phyloP scores from a whole-genome alignment of 768 basidiomycete genomes.

The Auriscalpium orientale region DNA sequence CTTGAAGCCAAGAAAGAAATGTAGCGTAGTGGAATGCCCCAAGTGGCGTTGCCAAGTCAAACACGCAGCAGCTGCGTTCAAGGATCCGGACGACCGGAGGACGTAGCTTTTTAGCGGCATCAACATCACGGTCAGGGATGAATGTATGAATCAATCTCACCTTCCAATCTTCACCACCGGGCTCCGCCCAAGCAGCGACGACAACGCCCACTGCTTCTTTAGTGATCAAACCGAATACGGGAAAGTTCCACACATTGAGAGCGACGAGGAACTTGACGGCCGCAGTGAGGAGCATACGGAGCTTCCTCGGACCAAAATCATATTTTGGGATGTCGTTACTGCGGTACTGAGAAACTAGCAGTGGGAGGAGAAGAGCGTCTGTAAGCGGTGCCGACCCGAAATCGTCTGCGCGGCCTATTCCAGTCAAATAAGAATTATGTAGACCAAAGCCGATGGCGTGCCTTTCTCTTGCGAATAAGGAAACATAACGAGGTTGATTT shows the following conservation, averaged over 20 bases:
- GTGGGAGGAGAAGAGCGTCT: not conserved
- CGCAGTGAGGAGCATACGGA: not conserved
- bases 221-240: slow-evolving; percentile 7
- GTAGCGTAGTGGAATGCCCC: not conserved
- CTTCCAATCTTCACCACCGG: not conserved
- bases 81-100: not conserved
- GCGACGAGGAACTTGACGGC: not conserved
- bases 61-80: not conserved
- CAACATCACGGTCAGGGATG: not conserved
- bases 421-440: too few relatives aligned
- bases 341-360: not conserved
- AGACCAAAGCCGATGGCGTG: too few relatives aligned
- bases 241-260: not conserved
- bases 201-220: not conserved
- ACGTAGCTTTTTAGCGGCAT: not conserved
- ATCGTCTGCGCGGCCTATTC: too few relatives aligned
- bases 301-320: not conserved
- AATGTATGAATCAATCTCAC: not conserved
- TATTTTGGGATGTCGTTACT: not conserved
- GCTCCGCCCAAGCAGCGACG: not conserved
- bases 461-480: too few relatives aligned
- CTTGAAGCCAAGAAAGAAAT: not conserved
- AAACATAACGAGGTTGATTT: too few relatives aligned
- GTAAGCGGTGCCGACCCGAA: too few relatives aligned
- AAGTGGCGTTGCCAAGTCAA: not conserved